These are phyloP conservation scores for Talaromyces sp. DNA, from an alignment of 2,329 filamentous ascomycete genomes.

Conservation along the genomic window DNA sequence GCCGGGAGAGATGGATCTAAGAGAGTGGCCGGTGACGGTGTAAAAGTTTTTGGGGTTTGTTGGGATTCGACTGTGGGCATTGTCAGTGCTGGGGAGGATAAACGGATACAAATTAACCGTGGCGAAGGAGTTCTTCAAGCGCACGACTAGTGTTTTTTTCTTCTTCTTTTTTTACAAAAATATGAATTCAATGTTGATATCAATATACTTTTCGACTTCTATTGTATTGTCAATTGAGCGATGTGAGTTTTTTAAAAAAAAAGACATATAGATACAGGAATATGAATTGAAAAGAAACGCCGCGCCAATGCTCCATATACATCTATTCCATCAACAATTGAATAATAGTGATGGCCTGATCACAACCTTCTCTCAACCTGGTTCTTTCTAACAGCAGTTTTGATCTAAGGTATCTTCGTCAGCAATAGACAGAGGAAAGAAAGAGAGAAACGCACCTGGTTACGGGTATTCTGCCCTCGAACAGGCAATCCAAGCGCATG, in stretches of 20 bases:
- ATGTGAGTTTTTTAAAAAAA: not conserved
- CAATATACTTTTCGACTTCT: not conserved
- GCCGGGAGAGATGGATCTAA: constrained; percentile 56
- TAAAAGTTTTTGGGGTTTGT: constrained; percentile 82
- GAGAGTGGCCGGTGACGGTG: constrained; percentile 69
- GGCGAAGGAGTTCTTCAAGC: constrained; percentile 48
- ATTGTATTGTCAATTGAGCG: not conserved
- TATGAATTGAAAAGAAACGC: constrained; percentile 18
- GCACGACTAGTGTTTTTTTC: not conserved
- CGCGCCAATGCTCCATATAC: not conserved
- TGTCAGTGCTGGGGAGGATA: constrained; percentile 88
- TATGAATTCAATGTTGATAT: not conserved
- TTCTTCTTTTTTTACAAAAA: not conserved
- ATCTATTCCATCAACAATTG: not conserved
- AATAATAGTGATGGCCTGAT: constrained; percentile 12
- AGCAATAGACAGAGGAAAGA: not conserved
- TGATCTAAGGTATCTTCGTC: constrained; percentile 41
- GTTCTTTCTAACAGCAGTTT: constrained; percentile 57
- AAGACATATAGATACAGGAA: not conserved
- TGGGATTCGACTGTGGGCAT: constrained; percentile 88
- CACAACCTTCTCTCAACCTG: constrained; percentile 50
- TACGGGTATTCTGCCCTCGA: constrained; percentile 82
- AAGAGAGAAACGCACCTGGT: constrained; percentile 50
- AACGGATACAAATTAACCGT: constrained; percentile 85
- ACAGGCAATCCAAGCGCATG: constrained; percentile 93